phyloP scores from a whole-genome alignment of 345 rosid species.

The Rhizophora apiculata region DNA sequence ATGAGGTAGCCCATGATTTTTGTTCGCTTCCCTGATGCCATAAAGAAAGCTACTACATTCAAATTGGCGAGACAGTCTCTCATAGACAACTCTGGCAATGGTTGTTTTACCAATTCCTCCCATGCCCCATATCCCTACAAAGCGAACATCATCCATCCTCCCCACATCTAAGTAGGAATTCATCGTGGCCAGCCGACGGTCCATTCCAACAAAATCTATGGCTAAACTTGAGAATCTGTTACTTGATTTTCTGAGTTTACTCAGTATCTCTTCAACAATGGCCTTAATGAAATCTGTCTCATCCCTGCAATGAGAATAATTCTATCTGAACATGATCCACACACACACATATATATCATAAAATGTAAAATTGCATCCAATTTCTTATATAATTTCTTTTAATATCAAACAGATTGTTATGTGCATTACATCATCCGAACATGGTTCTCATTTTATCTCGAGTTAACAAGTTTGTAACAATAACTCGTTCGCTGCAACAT shows the following conservation, averaged over 20 bases:
- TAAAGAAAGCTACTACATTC: conserved; percentile 24
- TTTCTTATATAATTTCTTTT: no score
- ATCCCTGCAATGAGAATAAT: conserved; percentile 10
- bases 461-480: no score
- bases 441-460: no score
- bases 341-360: background rate
- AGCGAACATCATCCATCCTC: conserved; percentile 3
- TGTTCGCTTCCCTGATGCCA: conserved; percentile 10
- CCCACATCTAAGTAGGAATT: background rate
- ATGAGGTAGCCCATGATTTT: conserved; percentile 4
- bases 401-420: no score
- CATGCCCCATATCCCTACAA: conserved; percentile 22
- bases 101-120: conserved; percentile 25
- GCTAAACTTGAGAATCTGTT: background rate
- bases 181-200: conserved; percentile 5
- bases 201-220: conserved; percentile 13
- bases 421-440: no score
- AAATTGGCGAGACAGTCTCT: conserved; percentile 4
- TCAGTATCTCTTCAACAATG: conserved; percentile 14
- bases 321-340: no score
- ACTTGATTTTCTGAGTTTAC: background rate
- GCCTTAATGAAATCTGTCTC: conserved; percentile 15
- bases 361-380: background rate
- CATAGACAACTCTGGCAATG: conserved; percentile 15
- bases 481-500: no score